Base-by-base conservation (phyloP, 345 rosid species). In the Euphorbia tirucalli region DNA sequence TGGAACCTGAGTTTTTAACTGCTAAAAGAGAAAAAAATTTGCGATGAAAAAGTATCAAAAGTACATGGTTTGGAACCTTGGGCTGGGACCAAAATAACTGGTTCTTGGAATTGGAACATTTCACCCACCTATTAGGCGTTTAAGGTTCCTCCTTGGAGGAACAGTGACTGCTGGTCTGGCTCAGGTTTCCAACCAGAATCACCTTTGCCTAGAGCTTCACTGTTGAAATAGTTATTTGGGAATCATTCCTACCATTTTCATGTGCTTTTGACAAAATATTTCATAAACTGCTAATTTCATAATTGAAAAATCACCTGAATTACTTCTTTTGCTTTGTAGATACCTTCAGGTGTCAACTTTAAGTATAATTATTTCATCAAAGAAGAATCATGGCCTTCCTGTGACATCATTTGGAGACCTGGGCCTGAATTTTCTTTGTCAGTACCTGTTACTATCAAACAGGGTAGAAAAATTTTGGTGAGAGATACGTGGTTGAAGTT, bases 401-500 rank as follows among this genome's bases (percentile, higher is more conserved):
- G 59, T 69, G 90, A 89, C 70, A 59, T 87, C 76, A 73, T 79
- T 48, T 92, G 97, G 98, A 88, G 97, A 82, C 83, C 88, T 25
- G 97, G 98, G 58, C 97, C 98, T 55, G 84, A 86, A 61, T 88
- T 85, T 85, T 92, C 98, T 31, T 62, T 94, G 57, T 79, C 87
- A 43, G 76, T 90, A 56, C 97, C 97, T 39, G 66, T 75, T 58
- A 71, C 52, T 71, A 52, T 71, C 78, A 78, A 76, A 52, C 75
- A 74, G 60, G 89, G 88, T 57, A 54, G 70, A 66, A 83, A 82
- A 66, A 37, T 90, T 35, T 15, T 83, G 68, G 88, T 92, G 66
- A 92, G 91, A 80, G 98, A 94, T 90, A 85, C 84, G n/a, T 94
- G 97, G 98, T 79, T 72, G 77, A 84, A 85, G 75, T 68, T 56